Evolutionary conservation across 441 rosid species (phyloP), one percentile per base, ranked within the genome.

Genomic region (Mallotus repandus): DNA sequence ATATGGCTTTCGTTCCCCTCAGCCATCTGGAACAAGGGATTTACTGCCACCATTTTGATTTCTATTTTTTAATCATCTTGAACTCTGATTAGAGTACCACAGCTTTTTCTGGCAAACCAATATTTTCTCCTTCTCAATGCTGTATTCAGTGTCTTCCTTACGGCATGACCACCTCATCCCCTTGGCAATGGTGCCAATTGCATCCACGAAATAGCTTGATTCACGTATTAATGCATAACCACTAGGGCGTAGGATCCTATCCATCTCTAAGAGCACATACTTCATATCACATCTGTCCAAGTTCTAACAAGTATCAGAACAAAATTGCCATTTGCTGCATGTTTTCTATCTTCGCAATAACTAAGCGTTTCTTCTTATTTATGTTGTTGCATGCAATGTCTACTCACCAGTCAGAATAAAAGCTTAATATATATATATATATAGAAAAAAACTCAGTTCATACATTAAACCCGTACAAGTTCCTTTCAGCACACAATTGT

Each of bases 21-120:
- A 7, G 46, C 46, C 66, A 71, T 49, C 46, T 46, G 63, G 29
- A n/a, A 46, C 11, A 50, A 54, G 19, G 15, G 7, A 5, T 6
- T 29, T 11, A n/a, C 68, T 50, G 53, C 10, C 69, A 46, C 48
- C 3, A 35, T 22, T 71, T 53, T 29, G 52, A 72, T 63, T 63
- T 63, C 72, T 35, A 22, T 46, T 54, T 46, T 54, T 16, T 54
- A 16, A 52, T 82, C 82, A 85, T 67, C 90, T 82, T 58, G 83
- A 81, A 69, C 69, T 78, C 80, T 79, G 76, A 74, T 78, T 82
- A 38, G 95, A 84, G 75, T 88, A 86, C 97, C 98, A 93, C 43
- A 93, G 93, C 63, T 89, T 91, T 82, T 95, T 95, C 84, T 93
- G 95, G 89, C 99, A 95, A 71, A 93, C 62, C 83, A 95, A 67